Base-by-base conservation (phyloP, 1,284 basidiomycete species). In the Melampsora larici-populina region DNA sequence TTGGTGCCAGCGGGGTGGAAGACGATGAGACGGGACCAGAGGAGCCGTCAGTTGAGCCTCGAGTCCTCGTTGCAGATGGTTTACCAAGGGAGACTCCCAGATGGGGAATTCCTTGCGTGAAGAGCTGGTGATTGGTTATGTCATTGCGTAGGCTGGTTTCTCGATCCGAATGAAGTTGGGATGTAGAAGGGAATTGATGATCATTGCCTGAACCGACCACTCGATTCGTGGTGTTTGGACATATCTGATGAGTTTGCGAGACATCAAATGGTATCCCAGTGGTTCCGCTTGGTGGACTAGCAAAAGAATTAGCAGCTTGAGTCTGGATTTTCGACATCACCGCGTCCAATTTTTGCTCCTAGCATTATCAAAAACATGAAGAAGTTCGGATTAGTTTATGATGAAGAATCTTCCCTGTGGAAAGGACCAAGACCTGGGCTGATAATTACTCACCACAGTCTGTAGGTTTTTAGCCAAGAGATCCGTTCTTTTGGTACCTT, bases 291-390 rank as follows among this genome's bases (percentile, higher is more conserved):
- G 26, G 55, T n/a, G 55, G 55, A 15, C 62, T 29, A 36, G 62
- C n/a, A 29, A 64, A 64, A 17, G 33, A 31, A 29, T 1, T 29
- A 21, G 11, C 62, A 31, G 62, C 29, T 31, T 29, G 62, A 17
- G 29, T 64, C 21, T 64, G 62, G 33, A 64, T 64, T 78, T 90
- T 89, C 13, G 92, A 91, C 65, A 95, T 86, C 18, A 93, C 87
- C 83, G 95, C 93, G 84, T 85, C 62, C 26, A 64, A 36, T 21
- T 64, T 64, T 21, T 29, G n/a, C 29, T 64, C 62, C 62, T 64
- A 29, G 21, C 21, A 64, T 21, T 24, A 21, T 24, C 18, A 36
- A 64, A 17, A 36, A 29, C 8, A 29, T 36, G 26, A 64, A 64
- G 3, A 9, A 36, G 29, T 18, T 36, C 7, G 62, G 33, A 13